Conservation (phyloP, 768 basidiomycete genomes). For the Dentipellis fragilis region DNA sequence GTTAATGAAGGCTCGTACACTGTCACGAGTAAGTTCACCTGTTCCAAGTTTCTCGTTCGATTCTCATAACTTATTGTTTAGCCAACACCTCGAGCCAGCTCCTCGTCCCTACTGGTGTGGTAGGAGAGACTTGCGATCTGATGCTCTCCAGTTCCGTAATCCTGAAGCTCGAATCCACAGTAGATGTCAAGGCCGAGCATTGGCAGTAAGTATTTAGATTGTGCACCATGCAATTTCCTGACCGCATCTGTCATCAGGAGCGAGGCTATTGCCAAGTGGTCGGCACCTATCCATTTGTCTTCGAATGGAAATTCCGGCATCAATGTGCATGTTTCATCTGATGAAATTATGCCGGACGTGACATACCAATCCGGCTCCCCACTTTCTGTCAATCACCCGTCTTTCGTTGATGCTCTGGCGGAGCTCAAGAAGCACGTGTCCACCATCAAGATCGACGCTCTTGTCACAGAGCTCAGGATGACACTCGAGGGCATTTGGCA, state of each 20-base stretch:
- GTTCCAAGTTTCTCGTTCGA: too few species aligned
- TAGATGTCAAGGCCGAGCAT: background rate
- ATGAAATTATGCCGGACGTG: background rate
- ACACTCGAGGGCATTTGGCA: background rate
- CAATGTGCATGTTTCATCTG: background rate
- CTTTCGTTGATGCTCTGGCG: background rate
- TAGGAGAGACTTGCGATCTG: background rate
- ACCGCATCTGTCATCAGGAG: background rate
- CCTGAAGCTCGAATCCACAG: background rate
- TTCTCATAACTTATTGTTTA: too few species aligned
- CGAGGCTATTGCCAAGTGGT: background rate
- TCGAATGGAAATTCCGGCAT: background rate
- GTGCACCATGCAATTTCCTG: background rate
- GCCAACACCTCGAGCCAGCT: background rate
- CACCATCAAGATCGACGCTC: background rate
- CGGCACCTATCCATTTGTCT: background rate
- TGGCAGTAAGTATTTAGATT: background rate
- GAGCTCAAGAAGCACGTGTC: background rate
- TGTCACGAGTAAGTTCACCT: too few species aligned
- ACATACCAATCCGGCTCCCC: background rate
- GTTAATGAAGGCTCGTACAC: too few species aligned
- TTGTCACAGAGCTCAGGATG: background rate
- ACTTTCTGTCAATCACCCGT: background rate
- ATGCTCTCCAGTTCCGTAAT: background rate
- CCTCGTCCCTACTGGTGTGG: background rate